Conservation (phyloP, 768 basidiomycete species). For the Psilocybe cyanescens region DNA sequence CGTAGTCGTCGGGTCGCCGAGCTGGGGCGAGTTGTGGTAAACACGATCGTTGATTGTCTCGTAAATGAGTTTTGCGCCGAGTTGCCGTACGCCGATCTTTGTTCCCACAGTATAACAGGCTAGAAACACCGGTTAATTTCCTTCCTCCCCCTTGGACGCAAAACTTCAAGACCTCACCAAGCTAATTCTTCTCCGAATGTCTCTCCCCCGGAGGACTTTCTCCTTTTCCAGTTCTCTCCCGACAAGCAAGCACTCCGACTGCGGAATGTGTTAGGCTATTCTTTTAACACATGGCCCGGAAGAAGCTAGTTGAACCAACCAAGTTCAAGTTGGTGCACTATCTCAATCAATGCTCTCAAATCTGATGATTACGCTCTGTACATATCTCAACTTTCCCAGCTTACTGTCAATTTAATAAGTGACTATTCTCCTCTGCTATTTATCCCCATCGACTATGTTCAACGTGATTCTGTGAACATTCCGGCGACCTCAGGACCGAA, state of each 20-base stretch:
- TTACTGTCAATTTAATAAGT: background rate
- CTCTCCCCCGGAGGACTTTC: background rate
- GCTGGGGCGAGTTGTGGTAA: background rate
- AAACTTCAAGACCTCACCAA: background rate
- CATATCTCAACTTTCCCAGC: background rate
- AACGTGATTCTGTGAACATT: slow-evolving; percentile 17
- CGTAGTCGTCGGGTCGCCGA: background rate
- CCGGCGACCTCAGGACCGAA: slow-evolving; percentile 6
- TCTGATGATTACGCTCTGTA: too few species aligned
- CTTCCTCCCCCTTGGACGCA: background rate
- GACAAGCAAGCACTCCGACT: background rate
- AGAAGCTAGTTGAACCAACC: too few species aligned
- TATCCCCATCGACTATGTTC: slow-evolving; percentile 7
- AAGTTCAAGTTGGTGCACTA: too few species aligned
- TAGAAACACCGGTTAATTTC: background rate
- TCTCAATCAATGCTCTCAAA: too few species aligned
- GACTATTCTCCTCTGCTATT: background rate
- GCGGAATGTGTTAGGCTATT: too few species aligned
- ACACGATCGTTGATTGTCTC: background rate
- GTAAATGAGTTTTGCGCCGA: background rate
- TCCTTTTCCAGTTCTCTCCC: background rate
- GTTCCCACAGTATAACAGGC: background rate
- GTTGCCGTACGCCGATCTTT: background rate
- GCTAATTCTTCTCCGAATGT: background rate
- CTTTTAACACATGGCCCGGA: too few species aligned